Percentiles rank a stretch among this genome's conserved stretches.
Evolutionary conservation across 805 yeast species (phyloP).

Genomic region (Metschnikowia peoriensis): DNA sequence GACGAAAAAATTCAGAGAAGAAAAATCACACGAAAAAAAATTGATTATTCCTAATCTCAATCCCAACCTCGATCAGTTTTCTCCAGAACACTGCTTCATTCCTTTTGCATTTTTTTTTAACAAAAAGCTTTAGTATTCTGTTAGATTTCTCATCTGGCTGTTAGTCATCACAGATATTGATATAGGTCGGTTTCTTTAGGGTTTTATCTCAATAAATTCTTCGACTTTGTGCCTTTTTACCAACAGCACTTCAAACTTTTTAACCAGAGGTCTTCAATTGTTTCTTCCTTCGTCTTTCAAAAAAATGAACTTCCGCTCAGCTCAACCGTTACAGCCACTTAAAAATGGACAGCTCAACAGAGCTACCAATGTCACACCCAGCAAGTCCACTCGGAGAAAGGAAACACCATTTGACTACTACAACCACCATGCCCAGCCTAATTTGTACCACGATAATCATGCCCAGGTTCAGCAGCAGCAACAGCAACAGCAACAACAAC

Average conservation of each 20-base stretch:
- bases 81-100: not conserved
- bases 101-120: not conserved
- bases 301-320: slow-evolving; percentile 18
- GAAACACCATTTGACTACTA: slow-evolving; percentile 24
- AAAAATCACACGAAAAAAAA: not conserved
- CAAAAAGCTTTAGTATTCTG: not conserved
- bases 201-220: not conserved
- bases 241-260: not conserved
- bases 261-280: not conserved
- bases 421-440: slow-evolving; percentile 16
- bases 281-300: not conserved
- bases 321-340: slow-evolving; percentile 55
- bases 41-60: not conserved
- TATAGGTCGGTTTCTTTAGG: not conserved
- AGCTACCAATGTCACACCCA: slow-evolving; percentile 40
- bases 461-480: slow-evolving; percentile 23
- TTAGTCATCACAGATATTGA: not conserved
- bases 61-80: not conserved
- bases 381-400: slow-evolving; percentile 27
- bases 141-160: not conserved
- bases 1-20: not conserved
- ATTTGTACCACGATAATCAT: slow-evolving; percentile 13
- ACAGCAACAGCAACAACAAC: slow-evolving; percentile 11
- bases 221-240: not conserved
- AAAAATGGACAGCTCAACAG: slow-evolving; percentile 53